Conservation (phyloP, 176 grass and related monocot species). For the Luzula sylvatica region DNA sequence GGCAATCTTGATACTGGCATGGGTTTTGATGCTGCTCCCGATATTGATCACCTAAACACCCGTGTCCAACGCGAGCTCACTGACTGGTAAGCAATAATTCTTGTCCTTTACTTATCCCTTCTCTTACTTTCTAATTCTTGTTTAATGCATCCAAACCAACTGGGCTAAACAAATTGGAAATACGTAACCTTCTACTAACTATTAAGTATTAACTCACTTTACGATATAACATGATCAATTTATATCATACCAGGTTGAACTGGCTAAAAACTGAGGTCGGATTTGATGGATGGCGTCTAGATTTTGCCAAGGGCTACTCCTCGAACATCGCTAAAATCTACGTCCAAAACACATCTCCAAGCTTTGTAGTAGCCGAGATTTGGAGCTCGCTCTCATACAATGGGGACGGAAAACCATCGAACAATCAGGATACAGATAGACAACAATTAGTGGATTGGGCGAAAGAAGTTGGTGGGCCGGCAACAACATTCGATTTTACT, state of each 20-base stretch:
- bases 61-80: conserved; percentile 68
- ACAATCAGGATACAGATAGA: conserved; percentile 47
- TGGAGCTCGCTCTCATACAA: conserved; percentile 63
- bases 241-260: conserved; percentile 35
- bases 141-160: background rate
- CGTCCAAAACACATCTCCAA: conserved; percentile 34
- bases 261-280: conserved; percentile 69
- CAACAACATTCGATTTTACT: conserved; percentile 70
- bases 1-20: conserved; percentile 65
- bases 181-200: background rate
- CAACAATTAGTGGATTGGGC: conserved; percentile 70
- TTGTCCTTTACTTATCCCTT: too few relatives aligned
- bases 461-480: conserved; percentile 35
- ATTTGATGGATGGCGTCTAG: conserved; percentile 72
- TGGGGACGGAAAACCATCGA: conserved; percentile 40
- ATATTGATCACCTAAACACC: conserved; percentile 87
- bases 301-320: conserved; percentile 73
- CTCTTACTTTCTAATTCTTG: background rate
- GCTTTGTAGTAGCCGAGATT: conserved; percentile 65
- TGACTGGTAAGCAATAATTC: conserved; percentile 28
- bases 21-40: conserved; percentile 44
- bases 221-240: too few relatives aligned
- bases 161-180: background rate
- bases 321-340: conserved; percentile 46
- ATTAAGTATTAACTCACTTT: background rate